These are phyloP conservation scores for Sporothrix sp. DNA, from an alignment of 2,329 filamentous ascomycete species.

Conservation along the genomic window DNA sequence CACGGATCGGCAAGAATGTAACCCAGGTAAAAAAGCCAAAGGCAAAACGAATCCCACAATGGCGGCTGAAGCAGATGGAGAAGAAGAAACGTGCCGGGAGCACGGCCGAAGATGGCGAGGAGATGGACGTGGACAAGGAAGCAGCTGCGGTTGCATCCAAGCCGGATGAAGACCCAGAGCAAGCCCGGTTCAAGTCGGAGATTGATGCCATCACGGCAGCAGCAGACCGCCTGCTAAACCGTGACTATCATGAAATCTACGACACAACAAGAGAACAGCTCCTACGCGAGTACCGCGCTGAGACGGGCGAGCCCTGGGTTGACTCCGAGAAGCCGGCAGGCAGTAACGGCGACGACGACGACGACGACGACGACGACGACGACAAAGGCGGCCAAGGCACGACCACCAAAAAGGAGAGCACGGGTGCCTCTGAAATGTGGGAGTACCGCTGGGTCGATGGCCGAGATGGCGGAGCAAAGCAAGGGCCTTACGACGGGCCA, in stretches of 20 bases:
- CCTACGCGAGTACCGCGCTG: conserved; percentile 69
- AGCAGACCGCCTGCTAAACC: conserved; percentile 73
- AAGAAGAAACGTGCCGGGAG: conserved; percentile 45
- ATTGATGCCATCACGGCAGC: conserved; percentile 82
- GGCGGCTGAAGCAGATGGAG: conserved; percentile 49
- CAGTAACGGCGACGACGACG: conserved; percentile 16
- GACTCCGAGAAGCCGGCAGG: conserved; percentile 28
- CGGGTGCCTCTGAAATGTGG: conserved; percentile 46
- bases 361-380: not conserved
- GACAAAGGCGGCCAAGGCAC: conserved; percentile 9
- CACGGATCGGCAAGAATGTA: conserved; percentile 58
- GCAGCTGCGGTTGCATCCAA: conserved; percentile 39
- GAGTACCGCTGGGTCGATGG: conserved; percentile 91
- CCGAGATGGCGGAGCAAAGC: conserved; percentile 63
- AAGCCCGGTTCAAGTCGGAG: conserved; percentile 57
- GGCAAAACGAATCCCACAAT: conserved; percentile 49
- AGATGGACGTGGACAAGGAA: conserved; percentile 73
- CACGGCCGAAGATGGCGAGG: conserved; percentile 38
- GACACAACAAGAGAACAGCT: conserved; percentile 78
- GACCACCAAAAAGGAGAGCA: conserved; percentile 15
- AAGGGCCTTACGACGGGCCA: conserved; percentile 76
- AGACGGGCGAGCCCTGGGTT: conserved; percentile 79
- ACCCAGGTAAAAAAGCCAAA: conserved; percentile 43
- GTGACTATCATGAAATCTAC: conserved; percentile 85
- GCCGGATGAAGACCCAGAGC: conserved; percentile 55